A percentile compares a stretch with the other conserved stretches of the same genome.
Conservation (phyloP, 352 stramenopile species). For the Pythium folliculosum region DNA sequence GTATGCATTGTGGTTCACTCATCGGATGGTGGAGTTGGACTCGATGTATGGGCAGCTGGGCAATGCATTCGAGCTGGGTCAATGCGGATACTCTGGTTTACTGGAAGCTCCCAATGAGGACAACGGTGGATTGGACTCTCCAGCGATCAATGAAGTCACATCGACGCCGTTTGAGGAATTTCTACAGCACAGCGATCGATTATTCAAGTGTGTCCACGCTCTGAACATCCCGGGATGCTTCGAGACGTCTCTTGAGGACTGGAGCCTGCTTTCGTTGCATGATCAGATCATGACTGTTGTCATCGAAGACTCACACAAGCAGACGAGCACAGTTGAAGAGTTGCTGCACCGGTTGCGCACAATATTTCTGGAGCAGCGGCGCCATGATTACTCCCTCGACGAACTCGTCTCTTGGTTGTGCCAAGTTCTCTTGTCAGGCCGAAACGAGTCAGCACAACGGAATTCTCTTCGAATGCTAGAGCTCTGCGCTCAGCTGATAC, state of each 20-base stretch:
- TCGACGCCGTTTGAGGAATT: conserved; percentile 51
- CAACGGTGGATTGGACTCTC: not conserved
- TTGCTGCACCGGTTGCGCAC: conserved; percentile 45
- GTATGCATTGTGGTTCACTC: conserved; percentile 55
- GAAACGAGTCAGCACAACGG: not conserved
- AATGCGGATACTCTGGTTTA: conserved; percentile 29
- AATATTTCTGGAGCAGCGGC: conserved; percentile 52
- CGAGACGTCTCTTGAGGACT: conserved; percentile 52
- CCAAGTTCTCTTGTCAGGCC: conserved; percentile 28
- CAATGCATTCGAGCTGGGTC: conserved; percentile 48
- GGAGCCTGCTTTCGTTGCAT: conserved; percentile 52
- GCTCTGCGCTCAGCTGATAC: conserved; percentile 58
- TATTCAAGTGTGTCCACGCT: conserved; percentile 62
- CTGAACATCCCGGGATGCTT: conserved; percentile 44
- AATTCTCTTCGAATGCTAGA: conserved; percentile 27
- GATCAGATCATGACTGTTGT: conserved; percentile 56
- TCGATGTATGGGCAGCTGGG: conserved; percentile 56
- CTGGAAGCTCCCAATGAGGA: not conserved
- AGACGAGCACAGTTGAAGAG: not conserved
- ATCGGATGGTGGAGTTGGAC: conserved; percentile 61
- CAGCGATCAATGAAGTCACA: conserved; percentile 16
- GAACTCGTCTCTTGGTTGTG: conserved; percentile 55
- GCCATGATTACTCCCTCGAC: conserved; percentile 45
- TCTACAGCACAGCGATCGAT: conserved; percentile 48
- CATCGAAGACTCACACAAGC: conserved; percentile 19